Base-by-base conservation (phyloP, 495 filamentous ascomycete species). In the Xylaria nigripes region DNA sequence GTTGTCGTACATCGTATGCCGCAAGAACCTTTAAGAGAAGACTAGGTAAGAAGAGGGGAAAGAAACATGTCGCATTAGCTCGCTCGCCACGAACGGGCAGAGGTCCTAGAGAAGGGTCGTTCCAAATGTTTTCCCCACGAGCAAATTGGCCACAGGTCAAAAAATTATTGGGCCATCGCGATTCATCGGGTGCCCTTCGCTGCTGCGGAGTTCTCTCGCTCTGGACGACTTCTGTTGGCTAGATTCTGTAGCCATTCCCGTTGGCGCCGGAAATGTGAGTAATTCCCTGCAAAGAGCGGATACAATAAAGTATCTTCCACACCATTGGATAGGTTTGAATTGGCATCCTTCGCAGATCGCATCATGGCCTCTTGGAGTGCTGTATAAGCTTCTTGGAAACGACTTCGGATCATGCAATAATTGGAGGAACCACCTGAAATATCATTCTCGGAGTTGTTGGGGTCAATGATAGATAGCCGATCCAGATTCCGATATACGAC, bases 381-480 rank as follows among this genome's bases (percentile, higher is more conserved):
- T 1, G 68, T 47, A 57, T 83, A 79, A 0, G 90, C 87, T 0
- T 81, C 55, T 0, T 75, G 64, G 67, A 97, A 97, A 8, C 70
- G 63, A 6, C 70, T 54, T 41, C 86, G 70, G 32, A 98, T 86
- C 15, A 73, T 62, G 0, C 60, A 27, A 18, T 84, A 84, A 44
- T 86, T 83, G 32, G 68, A 76, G 2, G 89, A 89, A 1, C 89
- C 89, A 12, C 88, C 86, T 2, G 92, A 81, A 13, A 98, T 90
- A 58, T 97, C 90, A 61, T 96, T 96, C 15, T 72, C 70, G 0
- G 77, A 68, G 48, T 86, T 84, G 63, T 97, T 95, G 0, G 93
- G 93, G 64, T 98, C 94, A 49, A 91, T 81, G 55, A 97, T 94
- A 2, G 79, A 83, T 6, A 96, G 72, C 13, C 77, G 66, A 24